Evolutionary conservation across 257 asterid species (phyloP), one percentile per base, ranked within the genome.

Genomic region (Perilla frutescens): DNA sequence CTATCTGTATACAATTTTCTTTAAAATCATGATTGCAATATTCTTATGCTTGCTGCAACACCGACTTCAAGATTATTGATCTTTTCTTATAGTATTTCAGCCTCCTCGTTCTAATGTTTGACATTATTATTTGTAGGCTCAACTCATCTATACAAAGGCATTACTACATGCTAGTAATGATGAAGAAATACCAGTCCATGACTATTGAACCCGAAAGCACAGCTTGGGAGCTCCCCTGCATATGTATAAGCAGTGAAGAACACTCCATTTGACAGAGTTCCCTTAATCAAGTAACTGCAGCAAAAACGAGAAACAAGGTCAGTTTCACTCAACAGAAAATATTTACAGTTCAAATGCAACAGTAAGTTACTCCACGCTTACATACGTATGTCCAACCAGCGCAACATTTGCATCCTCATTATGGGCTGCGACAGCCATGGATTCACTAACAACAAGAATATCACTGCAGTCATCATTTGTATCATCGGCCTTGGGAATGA

Each of bases 191-290:
- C 98, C 96, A 93, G 84, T 69, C 97, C 98, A 72, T 79, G 84
- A 67, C 53, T 86, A 74, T 89, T 93, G 84, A 91, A 91, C 39
- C 92, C 98, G 70, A 93, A 93, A 8, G 98, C 97, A 72, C 98
- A 93, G 84, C 91, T 93, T 4, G 98, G 97, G 1, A 93, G 93
- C 90, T 91, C 98, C 76, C 97, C 98, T 63, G 96, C 98, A 79
- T 93, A 91, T 4, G 98, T 93, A 62, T 93, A 93, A 70, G 97
- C 96, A 32, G 94, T 88, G 84, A 87, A 93, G 44, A 83, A 76
- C 20, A 61, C 73, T 72, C 94, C 96, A 77, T 78, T 82, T 6
- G 66, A 43, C 51, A 89, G 43, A 71, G 9, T 51, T 59, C 84
- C 96, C 81, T 82, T 91, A 14, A 93, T 83, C 85, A 93, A 62